Evolutionary conservation across 768 basidiomycete species (phyloP).

Genomic region (Auriscalpium vulgare): DNA sequence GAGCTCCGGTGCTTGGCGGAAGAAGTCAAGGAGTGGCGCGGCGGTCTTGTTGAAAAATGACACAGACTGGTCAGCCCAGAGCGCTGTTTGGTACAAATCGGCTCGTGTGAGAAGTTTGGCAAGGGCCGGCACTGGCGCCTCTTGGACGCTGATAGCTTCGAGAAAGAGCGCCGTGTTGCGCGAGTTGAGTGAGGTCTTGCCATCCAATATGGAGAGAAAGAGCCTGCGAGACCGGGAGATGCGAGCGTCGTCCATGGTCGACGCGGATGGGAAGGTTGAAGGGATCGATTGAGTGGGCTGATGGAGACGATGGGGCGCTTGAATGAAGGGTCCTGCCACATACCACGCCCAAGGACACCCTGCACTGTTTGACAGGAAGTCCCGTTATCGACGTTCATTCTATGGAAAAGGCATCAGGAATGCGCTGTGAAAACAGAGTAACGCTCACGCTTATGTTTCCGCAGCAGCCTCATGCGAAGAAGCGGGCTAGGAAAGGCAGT

Average conservation of each 20-base stretch:
- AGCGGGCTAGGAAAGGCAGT: not conserved
- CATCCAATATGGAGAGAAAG: conserved; percentile 27
- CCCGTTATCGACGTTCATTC: too few species aligned
- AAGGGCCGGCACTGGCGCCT: conserved; percentile 31
- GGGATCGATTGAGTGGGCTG: too few species aligned
- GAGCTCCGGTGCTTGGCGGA: conserved; percentile 29
- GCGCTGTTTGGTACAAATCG: conserved; percentile 29
- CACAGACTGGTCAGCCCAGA: conserved; percentile 30
- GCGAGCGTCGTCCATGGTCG: conserved; percentile 7
- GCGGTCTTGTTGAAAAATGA: conserved; percentile 37
- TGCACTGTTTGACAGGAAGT: too few species aligned
- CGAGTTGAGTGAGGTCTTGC: conserved; percentile 19
- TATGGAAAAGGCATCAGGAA: too few species aligned
- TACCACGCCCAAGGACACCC: too few species aligned
- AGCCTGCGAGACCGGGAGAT: conserved; percentile 24
- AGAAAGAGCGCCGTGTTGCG: conserved; percentile 31
- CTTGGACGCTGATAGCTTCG: conserved; percentile 35
- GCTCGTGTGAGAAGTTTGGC: conserved; percentile 33
- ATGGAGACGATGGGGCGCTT: too few species aligned
- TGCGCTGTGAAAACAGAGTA: not conserved
- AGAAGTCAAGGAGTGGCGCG: conserved; percentile 27
- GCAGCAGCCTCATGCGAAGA: too few species aligned
- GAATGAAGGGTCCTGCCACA: too few species aligned
- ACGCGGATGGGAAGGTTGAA: too few species aligned
- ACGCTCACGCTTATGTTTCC: too few species aligned